Percentiles rank a stretch among this genome's conserved stretches.
Evolutionary conservation across 176 grass and related monocot genomes (phyloP).

Genomic region (Thalia dealbata): DNA sequence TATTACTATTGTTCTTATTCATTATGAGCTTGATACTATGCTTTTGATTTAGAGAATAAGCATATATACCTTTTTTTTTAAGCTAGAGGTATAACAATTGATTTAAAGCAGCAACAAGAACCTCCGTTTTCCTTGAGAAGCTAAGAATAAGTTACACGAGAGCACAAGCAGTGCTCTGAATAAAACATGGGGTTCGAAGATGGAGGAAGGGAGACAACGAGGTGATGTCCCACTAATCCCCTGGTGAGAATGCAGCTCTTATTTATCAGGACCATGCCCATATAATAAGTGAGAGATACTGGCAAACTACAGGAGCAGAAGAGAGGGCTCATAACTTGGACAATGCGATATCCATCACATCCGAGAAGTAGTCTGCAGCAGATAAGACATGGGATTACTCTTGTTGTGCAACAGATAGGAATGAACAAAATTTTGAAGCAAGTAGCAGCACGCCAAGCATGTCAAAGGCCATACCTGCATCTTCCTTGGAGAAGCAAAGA

Average conservation of each 20-base stretch:
- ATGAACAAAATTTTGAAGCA: neutral
- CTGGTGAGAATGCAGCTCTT: slow-evolving; percentile 20
- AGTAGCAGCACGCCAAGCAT: neutral
- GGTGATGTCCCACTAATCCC: slow-evolving; percentile 42
- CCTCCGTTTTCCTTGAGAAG: neutral
- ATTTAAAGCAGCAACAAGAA: too few relatives aligned
- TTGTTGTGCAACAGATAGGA: neutral
- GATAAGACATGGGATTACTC: neutral
- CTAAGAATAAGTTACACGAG: neutral
- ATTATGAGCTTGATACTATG: too few relatives aligned
- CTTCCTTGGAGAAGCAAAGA: slow-evolving; percentile 73
- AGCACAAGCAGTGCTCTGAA: neutral
- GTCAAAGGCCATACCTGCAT: slow-evolving; percentile 41
- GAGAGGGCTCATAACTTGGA: slow-evolving; percentile 59
- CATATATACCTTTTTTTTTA: too few relatives aligned
- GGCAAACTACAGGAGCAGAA: neutral
- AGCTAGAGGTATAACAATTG: too few relatives aligned
- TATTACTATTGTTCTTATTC: too few relatives aligned
- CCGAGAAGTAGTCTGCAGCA: slow-evolving; percentile 39
- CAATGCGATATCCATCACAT: slow-evolving; percentile 61
- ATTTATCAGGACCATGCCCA: too few relatives aligned
- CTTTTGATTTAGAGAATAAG: too few relatives aligned
- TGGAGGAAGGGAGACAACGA: slow-evolving; percentile 45
- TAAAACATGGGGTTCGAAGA: neutral
- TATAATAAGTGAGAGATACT: too few relatives aligned